A percentile compares a stretch with the other conserved stretches of the same genome.
phyloP scores from a whole-genome alignment of 1,139 yeast genomes.

The Geotrichum candidum region DNA sequence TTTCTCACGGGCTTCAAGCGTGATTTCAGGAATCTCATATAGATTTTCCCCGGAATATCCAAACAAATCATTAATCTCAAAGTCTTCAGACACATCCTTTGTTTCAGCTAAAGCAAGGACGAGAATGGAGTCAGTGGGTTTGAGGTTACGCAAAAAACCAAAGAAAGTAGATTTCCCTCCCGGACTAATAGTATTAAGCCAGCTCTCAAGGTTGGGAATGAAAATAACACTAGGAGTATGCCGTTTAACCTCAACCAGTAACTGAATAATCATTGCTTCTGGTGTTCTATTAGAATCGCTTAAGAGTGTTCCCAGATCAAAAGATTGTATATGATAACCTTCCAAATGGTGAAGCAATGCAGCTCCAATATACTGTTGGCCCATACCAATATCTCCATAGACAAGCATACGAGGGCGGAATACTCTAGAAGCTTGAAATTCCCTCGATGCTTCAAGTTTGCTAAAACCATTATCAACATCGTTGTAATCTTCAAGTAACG shows the following conservation, averaged over 20 bases:
- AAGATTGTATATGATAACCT: slow-evolving; percentile 81
- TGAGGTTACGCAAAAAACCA: slow-evolving; percentile 61
- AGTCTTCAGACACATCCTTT: slow-evolving; percentile 36
- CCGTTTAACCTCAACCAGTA: slow-evolving; percentile 81
- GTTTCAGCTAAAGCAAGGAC: slow-evolving; percentile 60
- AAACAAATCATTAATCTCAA: slow-evolving; percentile 43
- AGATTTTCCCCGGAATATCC: slow-evolving; percentile 49
- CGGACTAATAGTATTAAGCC: slow-evolving; percentile 63
- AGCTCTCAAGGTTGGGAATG: slow-evolving; percentile 77
- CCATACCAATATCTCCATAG: slow-evolving; percentile 73
- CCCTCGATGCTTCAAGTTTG: slow-evolving; percentile 56
- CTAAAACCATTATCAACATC: slow-evolving; percentile 61
- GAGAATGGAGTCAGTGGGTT: slow-evolving; percentile 67
- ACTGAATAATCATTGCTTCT: slow-evolving; percentile 78
- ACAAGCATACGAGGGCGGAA: slow-evolving; percentile 78
- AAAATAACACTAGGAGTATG: slow-evolving; percentile 84
- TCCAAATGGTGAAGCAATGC: slow-evolving; percentile 80
- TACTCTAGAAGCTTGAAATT: slow-evolving; percentile 53
- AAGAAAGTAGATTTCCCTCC: slow-evolving; percentile 68
- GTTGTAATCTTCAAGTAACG: slow-evolving; percentile 57
- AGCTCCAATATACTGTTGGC: slow-evolving; percentile 80
- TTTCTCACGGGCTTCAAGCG: slow-evolving; percentile 40
- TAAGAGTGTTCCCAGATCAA: slow-evolving; percentile 73
- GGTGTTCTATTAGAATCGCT: slow-evolving; percentile 80
- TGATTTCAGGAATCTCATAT: slow-evolving; percentile 45